Evolutionary conservation across 345 rosid species (phyloP), one percentile per base, ranked within the genome.

Genomic region (Eucalyptus grandis): DNA sequence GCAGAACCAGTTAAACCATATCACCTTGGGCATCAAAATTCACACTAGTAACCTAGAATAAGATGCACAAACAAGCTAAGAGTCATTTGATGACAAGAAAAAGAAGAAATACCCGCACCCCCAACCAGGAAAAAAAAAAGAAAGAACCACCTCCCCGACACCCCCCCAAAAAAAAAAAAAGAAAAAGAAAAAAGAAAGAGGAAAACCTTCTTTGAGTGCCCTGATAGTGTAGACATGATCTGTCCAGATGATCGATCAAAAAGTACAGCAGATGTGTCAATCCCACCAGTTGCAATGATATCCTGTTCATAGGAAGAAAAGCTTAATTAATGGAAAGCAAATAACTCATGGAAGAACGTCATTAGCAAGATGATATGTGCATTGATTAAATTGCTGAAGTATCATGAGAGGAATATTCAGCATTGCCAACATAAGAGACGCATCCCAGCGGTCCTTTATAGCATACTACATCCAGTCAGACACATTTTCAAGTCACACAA

Each of bases 141-240:
- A 27, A 3, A 3, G 2, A 65, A 31, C 43, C 46, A 6, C 26
- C 26, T 9, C 27, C 82, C n/a, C 14, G 46, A 22, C 12, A 24
- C 82, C 46, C 27, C 44, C 4, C n/a, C n/a, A n/a, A n/a, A n/a
- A n/a, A n/a, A n/a, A n/a, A n/a, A n/a, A 10, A 56, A 62, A 50
- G 24, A 34, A n/a, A 49, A n/a, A n/a, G n/a, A n/a, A 49, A 56
- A 56, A 26, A 43, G 24, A 37, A 46, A 86, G 77, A 56, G 69
- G 86, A 86, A 83, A 91, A 98, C 99, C 99, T 96, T 98, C 94
- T 97, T 97, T 49, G 99, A 93, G 89, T 98, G 99, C 90, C 99
- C 99, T 91, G 95, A 95, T 62, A 98, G 95, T 11, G 98, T 96
- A 82, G 99, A 95, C 89, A 95, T 60, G 87, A 98, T 95, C 92